phyloP scores from a whole-genome alignment of 2,329 filamentous ascomycete species.

The Sarocladium brachiariae region DNA sequence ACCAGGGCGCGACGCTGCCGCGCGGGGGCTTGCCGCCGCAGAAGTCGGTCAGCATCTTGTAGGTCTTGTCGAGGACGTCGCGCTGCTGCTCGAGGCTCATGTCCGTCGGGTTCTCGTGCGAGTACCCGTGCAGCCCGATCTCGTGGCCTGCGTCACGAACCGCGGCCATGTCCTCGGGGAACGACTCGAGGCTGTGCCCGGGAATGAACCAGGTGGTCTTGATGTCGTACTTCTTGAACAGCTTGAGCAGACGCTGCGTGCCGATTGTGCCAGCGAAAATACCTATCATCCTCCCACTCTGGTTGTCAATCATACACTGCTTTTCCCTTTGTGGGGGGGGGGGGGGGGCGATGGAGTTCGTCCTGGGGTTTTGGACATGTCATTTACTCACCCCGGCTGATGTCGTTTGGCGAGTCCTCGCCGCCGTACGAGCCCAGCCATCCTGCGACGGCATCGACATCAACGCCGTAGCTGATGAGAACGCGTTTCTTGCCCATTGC shows the following conservation, averaged over 20 bases:
- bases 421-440: conserved; percentile 72
- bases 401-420: conserved; percentile 65
- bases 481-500: conserved; percentile 30
- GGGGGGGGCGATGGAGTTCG: neutral
- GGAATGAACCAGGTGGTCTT: conserved; percentile 53
- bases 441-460: conserved; percentile 69
- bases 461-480: conserved; percentile 55
- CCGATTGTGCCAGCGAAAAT: conserved; percentile 64
- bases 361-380: neutral
- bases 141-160: conserved; percentile 41
- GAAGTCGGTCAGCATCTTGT: conserved; percentile 62
- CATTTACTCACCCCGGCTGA: conserved; percentile 53
- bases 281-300: too few species aligned
- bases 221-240: conserved; percentile 67
- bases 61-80: conserved; percentile 69
- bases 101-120: conserved; percentile 64
- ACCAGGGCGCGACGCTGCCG: conserved; percentile 67
- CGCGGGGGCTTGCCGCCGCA: conserved; percentile 60
- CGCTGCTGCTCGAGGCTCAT: conserved; percentile 71
- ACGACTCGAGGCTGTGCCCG: conserved; percentile 41
- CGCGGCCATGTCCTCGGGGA: conserved; percentile 37
- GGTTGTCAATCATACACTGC: too few species aligned
- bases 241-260: conserved; percentile 57
- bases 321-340: too few species aligned
- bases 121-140: conserved; percentile 62